Percentiles rank a stretch among this genome's conserved stretches.
Conservation (phyloP, 352 stramenopile species). For the Saprolegnia diclina region DNA sequence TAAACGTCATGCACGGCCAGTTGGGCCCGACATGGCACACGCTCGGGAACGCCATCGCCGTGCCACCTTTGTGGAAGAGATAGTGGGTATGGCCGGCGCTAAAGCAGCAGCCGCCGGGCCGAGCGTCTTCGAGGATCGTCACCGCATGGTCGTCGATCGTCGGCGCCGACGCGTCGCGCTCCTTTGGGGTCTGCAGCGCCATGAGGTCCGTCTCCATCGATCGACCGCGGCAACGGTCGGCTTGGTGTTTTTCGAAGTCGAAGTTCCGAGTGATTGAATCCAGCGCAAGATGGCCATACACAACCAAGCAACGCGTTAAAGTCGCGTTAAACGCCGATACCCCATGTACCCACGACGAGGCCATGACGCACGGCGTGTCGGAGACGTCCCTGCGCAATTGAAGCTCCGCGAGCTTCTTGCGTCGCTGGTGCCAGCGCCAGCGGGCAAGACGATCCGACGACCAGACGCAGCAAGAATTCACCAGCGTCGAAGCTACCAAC, state of each 20-base stretch:
- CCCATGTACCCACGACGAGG: no score
- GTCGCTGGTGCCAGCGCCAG: no score
- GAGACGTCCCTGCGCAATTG: no score
- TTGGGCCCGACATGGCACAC: conserved; percentile 67
- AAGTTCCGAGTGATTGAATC: neutral
- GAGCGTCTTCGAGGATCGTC: conserved; percentile 23
- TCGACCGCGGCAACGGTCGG: neutral
- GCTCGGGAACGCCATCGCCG: conserved; percentile 52
- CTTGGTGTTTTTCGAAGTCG: neutral
- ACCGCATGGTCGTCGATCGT: conserved; percentile 3
- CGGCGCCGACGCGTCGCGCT: neutral
- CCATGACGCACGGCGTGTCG: no score
- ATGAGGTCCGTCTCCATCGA: neutral
- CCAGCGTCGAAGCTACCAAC: no score
- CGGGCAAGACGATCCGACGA: no score
- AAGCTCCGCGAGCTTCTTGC: no score
- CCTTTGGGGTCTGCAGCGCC: neutral
- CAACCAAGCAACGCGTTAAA: neutral
- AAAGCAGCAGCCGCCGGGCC: conserved; percentile 34
- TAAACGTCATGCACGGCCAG: conserved; percentile 67
- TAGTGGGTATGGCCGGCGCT: conserved; percentile 56
- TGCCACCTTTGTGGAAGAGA: conserved; percentile 42
- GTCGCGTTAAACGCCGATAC: no score
- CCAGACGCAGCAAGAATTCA: no score
- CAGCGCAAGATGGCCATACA: neutral